phyloP scores from a whole-genome alignment of 2,329 filamentous ascomycete species.

The Pseudopyricularia javanii region DNA sequence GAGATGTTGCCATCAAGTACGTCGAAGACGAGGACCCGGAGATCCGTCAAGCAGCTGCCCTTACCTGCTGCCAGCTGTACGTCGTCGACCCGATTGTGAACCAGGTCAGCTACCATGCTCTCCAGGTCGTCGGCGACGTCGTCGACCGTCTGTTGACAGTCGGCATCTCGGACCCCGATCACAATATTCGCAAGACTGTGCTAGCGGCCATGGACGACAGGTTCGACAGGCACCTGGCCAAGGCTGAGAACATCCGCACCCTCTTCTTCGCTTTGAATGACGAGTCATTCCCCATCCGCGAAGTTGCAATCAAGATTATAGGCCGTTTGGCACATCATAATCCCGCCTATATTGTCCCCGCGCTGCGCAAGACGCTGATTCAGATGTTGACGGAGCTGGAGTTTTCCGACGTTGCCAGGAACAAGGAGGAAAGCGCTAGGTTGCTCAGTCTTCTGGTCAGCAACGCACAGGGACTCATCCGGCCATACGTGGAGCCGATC shows the following conservation, averaged over 20 bases:
- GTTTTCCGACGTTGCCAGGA: slow-evolving; percentile 85
- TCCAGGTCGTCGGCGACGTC: slow-evolving; percentile 94
- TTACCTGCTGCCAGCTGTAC: slow-evolving; percentile 97
- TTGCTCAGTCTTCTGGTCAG: slow-evolving; percentile 85
- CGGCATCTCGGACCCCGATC: slow-evolving; percentile 81
- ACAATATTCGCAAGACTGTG: slow-evolving; percentile 80
- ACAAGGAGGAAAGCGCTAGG: slow-evolving; percentile 93
- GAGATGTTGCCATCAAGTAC: slow-evolving; percentile 95
- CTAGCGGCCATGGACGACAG: slow-evolving; percentile 80
- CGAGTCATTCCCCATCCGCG: slow-evolving; percentile 81
- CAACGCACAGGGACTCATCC: slow-evolving; percentile 85
- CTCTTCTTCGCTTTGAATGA: slow-evolving; percentile 94
- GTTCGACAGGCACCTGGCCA: slow-evolving; percentile 93
- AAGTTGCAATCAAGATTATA: slow-evolving; percentile 93
- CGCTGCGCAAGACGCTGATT: slow-evolving; percentile 84
- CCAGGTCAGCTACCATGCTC: slow-evolving; percentile 91
- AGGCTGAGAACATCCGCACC: slow-evolving; percentile 93
- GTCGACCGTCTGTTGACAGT: slow-evolving; percentile 95
- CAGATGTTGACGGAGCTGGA: slow-evolving; percentile 94
- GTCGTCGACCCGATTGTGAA: slow-evolving; percentile 95
- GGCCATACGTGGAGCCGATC: slow-evolving; percentile 95
- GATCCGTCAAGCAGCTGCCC: slow-evolving; percentile 83
- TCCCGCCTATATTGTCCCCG: slow-evolving; percentile 94
- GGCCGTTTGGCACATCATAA: slow-evolving; percentile 84
- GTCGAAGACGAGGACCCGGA: slow-evolving; percentile 92